Evolutionary conservation across 495 filamentous ascomycete species (phyloP), one percentile per base, ranked within the genome.

Genomic region (Pyrenopolyporus hunteri): DNA sequence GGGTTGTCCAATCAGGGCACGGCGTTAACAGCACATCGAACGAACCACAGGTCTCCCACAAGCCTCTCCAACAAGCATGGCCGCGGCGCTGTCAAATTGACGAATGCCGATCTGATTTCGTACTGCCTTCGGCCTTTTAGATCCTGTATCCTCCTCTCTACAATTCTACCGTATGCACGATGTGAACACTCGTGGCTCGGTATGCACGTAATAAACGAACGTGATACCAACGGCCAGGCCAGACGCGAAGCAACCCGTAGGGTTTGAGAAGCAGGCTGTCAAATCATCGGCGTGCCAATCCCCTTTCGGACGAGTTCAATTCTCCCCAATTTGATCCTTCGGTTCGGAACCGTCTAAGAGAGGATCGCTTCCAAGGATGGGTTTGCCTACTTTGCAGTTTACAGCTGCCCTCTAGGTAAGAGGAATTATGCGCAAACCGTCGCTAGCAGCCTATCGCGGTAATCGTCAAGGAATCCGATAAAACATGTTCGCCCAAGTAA

Each of bases 261-360:
- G 51, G 56, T 61, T 47, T 22, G 14, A 42, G 20, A 50, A 42
- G 45, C 50, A 57, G 43, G 55, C 49, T 50, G 48, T 9, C 23
- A 31, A 7, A 23, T 25, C 49, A 55, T 33, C 35, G 43, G 49
- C 44, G 37, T 46, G 20, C 49, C 44, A 55, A 55, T 23, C 56
- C 26, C 6, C 33, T 47, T 56, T 44, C 22, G 50, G 55, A 47
- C 44, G 37, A 46, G 33, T 26, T 28, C 11, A 22, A 54, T 11
- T 25, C 17, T 33, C 36, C n/a, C 16, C 32, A 39, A 55, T 45
- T 59, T 55, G 45, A 59, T 65, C 62, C 62, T 65, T 60, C 55
- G 49, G 19, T 26, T 51, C 49, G 36, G 44, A 33, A 49, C 35
- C 56, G 45, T 59, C 50, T 50, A 37, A 53, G 44, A 46, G 32